A percentile compares a stretch with the other conserved stretches of the same genome.
Evolutionary conservation across 345 rosid species (phyloP).

Genomic region (Dimocarpus longan): DNA sequence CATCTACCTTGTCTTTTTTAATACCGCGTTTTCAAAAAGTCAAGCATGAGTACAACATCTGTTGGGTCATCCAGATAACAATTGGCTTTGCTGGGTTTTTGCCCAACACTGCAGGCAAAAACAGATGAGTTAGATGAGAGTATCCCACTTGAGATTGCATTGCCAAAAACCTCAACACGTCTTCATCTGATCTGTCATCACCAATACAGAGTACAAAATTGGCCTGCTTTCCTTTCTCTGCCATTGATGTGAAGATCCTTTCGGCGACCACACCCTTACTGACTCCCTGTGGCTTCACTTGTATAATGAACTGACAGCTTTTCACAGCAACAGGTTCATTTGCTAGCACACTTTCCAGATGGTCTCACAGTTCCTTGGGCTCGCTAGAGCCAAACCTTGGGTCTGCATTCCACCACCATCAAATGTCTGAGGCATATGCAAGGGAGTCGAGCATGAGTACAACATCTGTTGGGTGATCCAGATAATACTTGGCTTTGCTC

Average conservation of each 20-base stretch:
- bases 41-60: conserved; percentile 61
- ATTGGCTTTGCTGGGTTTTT: conserved; percentile 96
- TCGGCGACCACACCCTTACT: conserved; percentile 65
- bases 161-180: conserved; percentile 66
- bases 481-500: neutral
- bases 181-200: conserved; percentile 78
- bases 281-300: conserved; percentile 78
- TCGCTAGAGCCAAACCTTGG: conserved; percentile 72
- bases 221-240: conserved; percentile 43
- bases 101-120: conserved; percentile 90
- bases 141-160: conserved; percentile 35
- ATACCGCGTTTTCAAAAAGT: neutral
- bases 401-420: conserved; percentile 58
- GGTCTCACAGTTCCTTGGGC: conserved; percentile 76
- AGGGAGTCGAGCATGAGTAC: no score
- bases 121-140: conserved; percentile 51
- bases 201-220: conserved; percentile 76
- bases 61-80: conserved; percentile 74
- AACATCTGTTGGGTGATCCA: conserved; percentile 44
- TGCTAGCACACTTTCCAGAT: conserved; percentile 73
- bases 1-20: no score
- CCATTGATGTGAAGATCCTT: conserved; percentile 55
- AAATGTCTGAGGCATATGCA: no score
- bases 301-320: conserved; percentile 70
- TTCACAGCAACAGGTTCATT: conserved; percentile 75